Evolutionary conservation across 2,329 filamentous ascomycete species (phyloP).

Genomic region (Colletotrichum echinochloae): DNA sequence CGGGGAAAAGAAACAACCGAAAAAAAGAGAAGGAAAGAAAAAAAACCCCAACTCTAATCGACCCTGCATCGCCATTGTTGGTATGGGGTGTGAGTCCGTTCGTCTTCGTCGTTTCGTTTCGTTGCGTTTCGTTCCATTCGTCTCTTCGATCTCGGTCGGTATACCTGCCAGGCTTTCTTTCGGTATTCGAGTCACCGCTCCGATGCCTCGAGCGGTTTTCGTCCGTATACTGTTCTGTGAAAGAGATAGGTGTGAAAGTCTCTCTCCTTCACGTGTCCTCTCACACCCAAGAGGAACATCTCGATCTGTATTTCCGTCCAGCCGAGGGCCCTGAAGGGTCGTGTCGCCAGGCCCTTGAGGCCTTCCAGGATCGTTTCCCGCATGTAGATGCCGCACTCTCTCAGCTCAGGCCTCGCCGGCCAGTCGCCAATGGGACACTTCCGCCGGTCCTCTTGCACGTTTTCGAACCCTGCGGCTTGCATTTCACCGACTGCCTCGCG

Average conservation of each 20-base stretch:
- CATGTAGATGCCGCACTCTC: constrained; percentile 57
- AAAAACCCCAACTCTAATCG: background rate
- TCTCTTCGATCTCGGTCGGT: background rate
- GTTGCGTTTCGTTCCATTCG: background rate
- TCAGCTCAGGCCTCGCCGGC: constrained; percentile 54
- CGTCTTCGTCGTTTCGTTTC: constrained; percentile 4
- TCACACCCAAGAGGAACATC: constrained; percentile 57
- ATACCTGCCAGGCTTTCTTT: background rate
- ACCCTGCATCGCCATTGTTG: constrained; percentile 7
- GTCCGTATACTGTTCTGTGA: constrained; percentile 54
- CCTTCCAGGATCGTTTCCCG: constrained; percentile 57
- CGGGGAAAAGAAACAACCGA: constrained; percentile 3
- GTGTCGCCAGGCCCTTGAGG: constrained; percentile 53
- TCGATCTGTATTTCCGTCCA: constrained; percentile 58
- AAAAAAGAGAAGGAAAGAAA: background rate
- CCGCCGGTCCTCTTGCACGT: constrained; percentile 54
- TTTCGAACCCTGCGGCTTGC: constrained; percentile 55
- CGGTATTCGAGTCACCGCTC: background rate
- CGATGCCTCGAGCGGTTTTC: constrained; percentile 49
- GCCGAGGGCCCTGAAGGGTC: constrained; percentile 53
- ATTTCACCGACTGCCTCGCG: constrained; percentile 52
- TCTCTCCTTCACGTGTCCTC: constrained; percentile 53
- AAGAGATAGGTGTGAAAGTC: constrained; percentile 55
- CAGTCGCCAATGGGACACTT: constrained; percentile 64
- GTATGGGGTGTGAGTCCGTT: background rate